A percentile compares a stretch with the other conserved stretches of the same genome.
phyloP scores from a whole-genome alignment of 176 grass and related monocot species.

The Elaeis guineensis region DNA sequence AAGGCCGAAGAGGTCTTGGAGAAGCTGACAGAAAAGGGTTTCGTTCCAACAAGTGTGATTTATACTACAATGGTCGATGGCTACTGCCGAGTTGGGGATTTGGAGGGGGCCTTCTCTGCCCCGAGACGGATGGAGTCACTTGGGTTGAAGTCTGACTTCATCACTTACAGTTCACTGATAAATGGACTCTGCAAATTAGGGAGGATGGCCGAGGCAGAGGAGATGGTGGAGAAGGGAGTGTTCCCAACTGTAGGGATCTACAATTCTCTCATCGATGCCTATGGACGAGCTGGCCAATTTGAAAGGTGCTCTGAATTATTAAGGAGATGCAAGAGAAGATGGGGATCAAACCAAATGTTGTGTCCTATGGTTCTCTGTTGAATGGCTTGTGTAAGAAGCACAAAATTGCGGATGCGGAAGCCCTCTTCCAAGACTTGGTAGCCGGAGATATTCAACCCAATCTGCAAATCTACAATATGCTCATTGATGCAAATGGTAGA shows the following conservation, averaged over 20 bases:
- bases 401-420: constrained; percentile 47
- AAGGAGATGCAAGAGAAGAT: constrained; percentile 36
- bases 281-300: constrained; percentile 34
- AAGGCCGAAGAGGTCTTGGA: constrained; percentile 37
- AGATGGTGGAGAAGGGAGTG: constrained; percentile 41
- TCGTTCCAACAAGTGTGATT: constrained; percentile 37
- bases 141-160: constrained; percentile 31
- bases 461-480: constrained; percentile 43
- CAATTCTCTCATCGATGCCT: constrained; percentile 47
- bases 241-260: constrained; percentile 31
- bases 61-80: constrained; percentile 58
- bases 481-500: constrained; percentile 47
- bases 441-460: constrained; percentile 44
- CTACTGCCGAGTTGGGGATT: constrained; percentile 36
- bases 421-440: constrained; percentile 47
- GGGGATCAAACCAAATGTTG: constrained; percentile 33
- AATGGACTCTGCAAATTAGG: constrained; percentile 47
- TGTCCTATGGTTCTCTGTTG: constrained; percentile 56
- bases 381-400: constrained; percentile 59
- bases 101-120: constrained; percentile 33
- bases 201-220: constrained; percentile 32
- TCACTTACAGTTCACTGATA: constrained; percentile 52
- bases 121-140: constrained; percentile 35
- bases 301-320: constrained; percentile 40
- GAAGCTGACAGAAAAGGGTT: constrained; percentile 26